Percentiles rank a stretch among this genome's conserved stretches.
These are phyloP conservation scores for Clitopilus passeckerianus DNA, from an alignment of 768 basidiomycete species.

Conservation along the genomic window DNA sequence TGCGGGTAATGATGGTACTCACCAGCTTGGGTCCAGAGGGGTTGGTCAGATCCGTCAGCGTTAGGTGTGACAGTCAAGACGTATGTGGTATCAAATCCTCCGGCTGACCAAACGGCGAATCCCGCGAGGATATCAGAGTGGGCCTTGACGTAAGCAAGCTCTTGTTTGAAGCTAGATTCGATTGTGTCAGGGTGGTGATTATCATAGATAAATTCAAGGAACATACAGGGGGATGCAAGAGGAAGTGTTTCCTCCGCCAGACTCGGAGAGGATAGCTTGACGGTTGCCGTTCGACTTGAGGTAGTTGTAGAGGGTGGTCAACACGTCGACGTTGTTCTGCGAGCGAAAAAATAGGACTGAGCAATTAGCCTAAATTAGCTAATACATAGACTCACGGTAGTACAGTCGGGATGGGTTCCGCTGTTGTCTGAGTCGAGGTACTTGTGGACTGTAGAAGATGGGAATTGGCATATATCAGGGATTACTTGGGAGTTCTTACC, in stretches of 20 bases:
- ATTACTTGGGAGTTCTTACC: conserved; percentile 5
- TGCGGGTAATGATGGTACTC: conserved; percentile 6
- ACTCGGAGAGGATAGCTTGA: conserved; percentile 37
- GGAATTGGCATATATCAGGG: not conserved
- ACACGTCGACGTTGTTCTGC: conserved; percentile 39
- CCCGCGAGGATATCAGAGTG: conserved; percentile 39
- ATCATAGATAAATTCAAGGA: no score
- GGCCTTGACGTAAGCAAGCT: conserved; percentile 41
- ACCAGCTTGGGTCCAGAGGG: conserved; percentile 38
- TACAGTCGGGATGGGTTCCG: conserved; percentile 29
- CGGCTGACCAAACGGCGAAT: conserved; percentile 52
- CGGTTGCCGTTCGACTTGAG: conserved; percentile 26
- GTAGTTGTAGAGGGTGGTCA: conserved; percentile 37
- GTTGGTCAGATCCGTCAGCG: conserved; percentile 41
- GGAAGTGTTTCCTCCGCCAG: conserved; percentile 48
- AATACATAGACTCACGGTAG: conserved; percentile 14
- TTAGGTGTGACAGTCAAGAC: conserved; percentile 44
- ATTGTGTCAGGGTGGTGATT: no score
- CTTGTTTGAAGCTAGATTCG: conserved; percentile 26
- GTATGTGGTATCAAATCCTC: conserved; percentile 46
- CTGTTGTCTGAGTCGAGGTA: conserved; percentile 54
- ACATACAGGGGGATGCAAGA: conserved; percentile 32
- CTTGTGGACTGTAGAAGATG: conserved; percentile 37
- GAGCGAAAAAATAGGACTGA: no score
- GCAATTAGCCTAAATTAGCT: no score